Conservation (phyloP, 2,329 filamentous ascomycete species). For the Emmonsiellopsis sp. region DNA sequence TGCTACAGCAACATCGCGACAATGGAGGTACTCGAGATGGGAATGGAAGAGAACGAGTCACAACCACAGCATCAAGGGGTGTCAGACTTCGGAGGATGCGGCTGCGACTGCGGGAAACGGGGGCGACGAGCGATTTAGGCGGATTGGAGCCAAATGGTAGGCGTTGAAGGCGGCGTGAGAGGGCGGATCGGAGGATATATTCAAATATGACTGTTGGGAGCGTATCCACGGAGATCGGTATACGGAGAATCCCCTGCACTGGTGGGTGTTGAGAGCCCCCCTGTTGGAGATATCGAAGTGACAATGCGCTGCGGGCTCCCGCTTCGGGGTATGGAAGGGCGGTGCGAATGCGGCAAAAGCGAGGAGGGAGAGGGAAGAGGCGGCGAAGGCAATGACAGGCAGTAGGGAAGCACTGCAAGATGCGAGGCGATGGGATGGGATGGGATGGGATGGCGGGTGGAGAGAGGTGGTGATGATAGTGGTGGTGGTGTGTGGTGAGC, state of each 20-base stretch:
- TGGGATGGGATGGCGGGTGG: background rate
- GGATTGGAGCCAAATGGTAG: background rate
- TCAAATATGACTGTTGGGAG: no score
- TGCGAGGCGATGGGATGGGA: background rate
- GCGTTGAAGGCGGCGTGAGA: no score
- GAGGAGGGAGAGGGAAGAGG: background rate
- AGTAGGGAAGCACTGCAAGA: no score
- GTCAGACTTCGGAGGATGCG: background rate
- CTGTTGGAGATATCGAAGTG: background rate
- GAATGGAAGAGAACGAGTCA: background rate
- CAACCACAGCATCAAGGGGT: background rate
- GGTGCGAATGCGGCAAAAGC: background rate
- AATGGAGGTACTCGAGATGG: background rate
- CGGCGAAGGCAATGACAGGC: background rate
- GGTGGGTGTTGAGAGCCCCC: no score
- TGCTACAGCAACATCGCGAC: constrained; percentile 1
- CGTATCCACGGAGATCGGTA: no score
- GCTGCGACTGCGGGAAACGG: background rate
- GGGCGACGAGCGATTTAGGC: no score
- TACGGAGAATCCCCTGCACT: no score
- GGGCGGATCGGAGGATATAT: no score
- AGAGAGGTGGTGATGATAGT: no score
- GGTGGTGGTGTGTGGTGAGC: no score
- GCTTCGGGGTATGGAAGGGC: background rate
- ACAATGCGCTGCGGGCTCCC: background rate